A percentile compares a stretch with the other conserved stretches of the same genome.
phyloP scores from a whole-genome alignment of 768 basidiomycete genomes.

The Lentinus tigrinus region DNA sequence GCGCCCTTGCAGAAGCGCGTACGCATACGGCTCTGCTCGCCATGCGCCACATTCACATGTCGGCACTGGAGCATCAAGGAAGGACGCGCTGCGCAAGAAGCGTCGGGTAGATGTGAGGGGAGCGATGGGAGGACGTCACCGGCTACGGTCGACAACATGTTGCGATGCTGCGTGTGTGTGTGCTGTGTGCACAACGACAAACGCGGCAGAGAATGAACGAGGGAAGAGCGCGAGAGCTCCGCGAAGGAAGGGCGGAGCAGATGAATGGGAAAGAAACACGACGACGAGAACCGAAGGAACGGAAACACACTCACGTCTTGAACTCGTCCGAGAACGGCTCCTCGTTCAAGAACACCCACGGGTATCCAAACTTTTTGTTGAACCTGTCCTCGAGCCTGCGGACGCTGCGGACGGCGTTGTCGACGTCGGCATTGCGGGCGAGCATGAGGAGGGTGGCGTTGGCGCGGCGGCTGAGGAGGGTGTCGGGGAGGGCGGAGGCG shows the following conservation, averaged over 20 bases:
- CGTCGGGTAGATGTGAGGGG: no score
- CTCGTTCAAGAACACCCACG: slow-evolving; percentile 89
- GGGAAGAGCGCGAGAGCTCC: neutral
- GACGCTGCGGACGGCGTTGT: slow-evolving; percentile 59
- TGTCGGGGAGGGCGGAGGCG: neutral
- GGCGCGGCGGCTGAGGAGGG: slow-evolving; percentile 18
- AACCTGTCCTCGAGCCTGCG: slow-evolving; percentile 84
- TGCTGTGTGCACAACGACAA: no score
- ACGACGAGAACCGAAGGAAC: neutral
- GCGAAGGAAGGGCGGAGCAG: neutral
- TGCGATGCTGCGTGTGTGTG: no score
- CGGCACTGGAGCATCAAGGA: no score
- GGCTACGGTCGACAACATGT: no score
- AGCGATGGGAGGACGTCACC: no score
- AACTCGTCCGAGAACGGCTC: slow-evolving; percentile 75
- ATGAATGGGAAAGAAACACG: neutral
- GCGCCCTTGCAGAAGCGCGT: no score
- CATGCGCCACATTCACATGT: no score
- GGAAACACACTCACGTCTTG: slow-evolving; percentile 47
- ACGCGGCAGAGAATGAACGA: neutral
- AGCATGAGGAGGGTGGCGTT: slow-evolving; percentile 46
- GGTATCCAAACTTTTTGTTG: slow-evolving; percentile 79
- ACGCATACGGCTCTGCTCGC: no score
- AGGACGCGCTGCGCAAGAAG: no score
- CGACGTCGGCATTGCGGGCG: slow-evolving; percentile 62